phyloP scores from a whole-genome alignment of 768 basidiomycete species.

The Astraeus odoratus region DNA sequence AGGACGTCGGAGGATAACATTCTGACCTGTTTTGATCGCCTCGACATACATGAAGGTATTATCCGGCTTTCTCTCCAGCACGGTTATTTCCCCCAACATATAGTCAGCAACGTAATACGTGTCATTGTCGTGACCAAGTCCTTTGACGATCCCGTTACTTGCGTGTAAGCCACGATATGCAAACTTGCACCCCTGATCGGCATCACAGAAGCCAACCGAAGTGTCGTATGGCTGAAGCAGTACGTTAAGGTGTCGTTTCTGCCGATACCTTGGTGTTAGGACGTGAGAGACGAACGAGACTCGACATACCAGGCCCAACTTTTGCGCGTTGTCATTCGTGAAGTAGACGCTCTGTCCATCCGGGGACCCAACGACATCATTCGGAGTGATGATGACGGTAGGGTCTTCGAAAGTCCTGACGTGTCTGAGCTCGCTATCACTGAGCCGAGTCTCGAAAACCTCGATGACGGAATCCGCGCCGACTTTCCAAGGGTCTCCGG shows the following conservation, averaged over 20 bases:
- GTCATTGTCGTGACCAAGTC: slow-evolving; percentile 37
- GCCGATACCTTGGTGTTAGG: not conserved
- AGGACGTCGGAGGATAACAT: slow-evolving; percentile 4
- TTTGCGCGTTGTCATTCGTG: slow-evolving; percentile 58
- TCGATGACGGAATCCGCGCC: slow-evolving; percentile 74
- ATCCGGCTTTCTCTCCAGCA: slow-evolving; percentile 55
- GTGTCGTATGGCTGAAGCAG: slow-evolving; percentile 31
- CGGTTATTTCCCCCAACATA: slow-evolving; percentile 37
- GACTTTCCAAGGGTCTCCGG: slow-evolving; percentile 29
- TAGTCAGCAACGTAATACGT: slow-evolving; percentile 55
- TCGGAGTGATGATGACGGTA: slow-evolving; percentile 50
- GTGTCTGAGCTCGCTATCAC: slow-evolving; percentile 40
- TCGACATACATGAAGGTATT: slow-evolving; percentile 51
- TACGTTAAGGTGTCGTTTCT: slow-evolving; percentile 19
- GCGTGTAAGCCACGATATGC: slow-evolving; percentile 44
- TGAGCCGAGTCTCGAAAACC: slow-evolving; percentile 51
- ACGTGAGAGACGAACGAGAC: not conserved
- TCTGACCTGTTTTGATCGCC: slow-evolving; percentile 44
- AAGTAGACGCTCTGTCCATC: slow-evolving; percentile 63
- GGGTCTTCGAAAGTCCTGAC: slow-evolving; percentile 52
- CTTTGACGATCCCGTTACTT: slow-evolving; percentile 57
- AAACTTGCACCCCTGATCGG: slow-evolving; percentile 52
- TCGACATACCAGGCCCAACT: slow-evolving; percentile 45
- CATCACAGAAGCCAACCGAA: slow-evolving; percentile 61
- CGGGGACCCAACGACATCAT: slow-evolving; percentile 60